Evolutionary conservation across 116 monocot species (phyloP).

Genomic region (Cymodocea nodosa): DNA sequence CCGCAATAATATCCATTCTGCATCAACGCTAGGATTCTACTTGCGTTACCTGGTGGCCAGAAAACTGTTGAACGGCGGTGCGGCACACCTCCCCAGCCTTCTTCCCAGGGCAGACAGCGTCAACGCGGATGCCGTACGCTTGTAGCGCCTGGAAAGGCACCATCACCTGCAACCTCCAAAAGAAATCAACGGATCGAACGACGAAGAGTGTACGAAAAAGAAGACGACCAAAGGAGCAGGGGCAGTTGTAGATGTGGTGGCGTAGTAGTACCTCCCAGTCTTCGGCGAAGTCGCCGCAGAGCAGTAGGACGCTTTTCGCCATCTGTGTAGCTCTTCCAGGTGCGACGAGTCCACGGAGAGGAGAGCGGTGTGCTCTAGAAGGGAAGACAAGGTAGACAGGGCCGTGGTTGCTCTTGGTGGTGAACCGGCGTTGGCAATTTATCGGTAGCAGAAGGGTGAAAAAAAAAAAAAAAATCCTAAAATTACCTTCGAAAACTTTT

Average conservation of each 20-base stretch:
- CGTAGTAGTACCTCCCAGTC: conserved; percentile 12
- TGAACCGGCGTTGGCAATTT: too few species aligned
- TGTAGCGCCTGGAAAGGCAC: conserved; percentile 80
- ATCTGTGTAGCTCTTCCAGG: not conserved
- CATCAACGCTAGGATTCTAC: not conserved
- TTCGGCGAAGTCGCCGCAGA: conserved; percentile 27
- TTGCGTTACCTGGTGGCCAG: conserved; percentile 47
- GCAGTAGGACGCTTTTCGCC: conserved; percentile 15
- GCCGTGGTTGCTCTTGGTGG: too few species aligned
- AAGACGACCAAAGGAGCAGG: not conserved
- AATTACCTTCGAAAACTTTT: too few species aligned
- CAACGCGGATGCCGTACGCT: conserved; percentile 67
- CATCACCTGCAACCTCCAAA: conserved; percentile 37
- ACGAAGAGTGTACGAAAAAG: not conserved
- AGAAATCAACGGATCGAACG: not conserved
- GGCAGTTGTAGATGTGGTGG: too few species aligned
- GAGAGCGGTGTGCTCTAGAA: too few species aligned
- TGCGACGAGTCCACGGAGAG: too few species aligned
- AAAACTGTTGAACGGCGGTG: conserved; percentile 54
- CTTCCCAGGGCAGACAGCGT: conserved; percentile 78
- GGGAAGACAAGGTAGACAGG: too few species aligned
- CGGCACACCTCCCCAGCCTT: conserved; percentile 64
- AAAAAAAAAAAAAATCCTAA: too few species aligned
- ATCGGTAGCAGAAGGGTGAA: too few species aligned
- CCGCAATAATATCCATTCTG: not conserved